phyloP scores from a whole-genome alignment of 148 eudicot genomes.

The Chenopodium formosanum region DNA sequence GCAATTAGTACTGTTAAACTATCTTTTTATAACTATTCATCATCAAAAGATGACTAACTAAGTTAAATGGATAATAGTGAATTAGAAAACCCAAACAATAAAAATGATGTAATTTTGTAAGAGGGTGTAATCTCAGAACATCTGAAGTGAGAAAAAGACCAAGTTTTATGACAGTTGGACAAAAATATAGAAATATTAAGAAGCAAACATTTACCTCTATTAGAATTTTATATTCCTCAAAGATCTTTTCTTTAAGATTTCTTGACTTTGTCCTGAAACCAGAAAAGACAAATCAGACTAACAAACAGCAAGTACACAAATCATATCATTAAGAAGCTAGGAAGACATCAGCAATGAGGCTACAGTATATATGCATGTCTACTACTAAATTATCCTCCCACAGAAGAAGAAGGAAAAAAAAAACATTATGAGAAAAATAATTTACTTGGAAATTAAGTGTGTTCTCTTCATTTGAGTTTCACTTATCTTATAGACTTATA shows the following conservation, averaged over 20 bases:
- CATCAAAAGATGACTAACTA: neutral
- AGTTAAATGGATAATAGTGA: neutral
- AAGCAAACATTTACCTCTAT: conserved; percentile 55
- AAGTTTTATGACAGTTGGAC: neutral
- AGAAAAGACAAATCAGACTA: conserved; percentile 8
- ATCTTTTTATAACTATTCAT: neutral
- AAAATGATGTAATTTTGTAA: neutral
- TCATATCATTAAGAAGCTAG: neutral
- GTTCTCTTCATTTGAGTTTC: too few relatives aligned
- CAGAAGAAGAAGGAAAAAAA: neutral
- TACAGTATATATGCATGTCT: neutral
- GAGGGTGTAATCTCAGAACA: neutral
- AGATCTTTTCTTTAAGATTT: conserved; percentile 58
- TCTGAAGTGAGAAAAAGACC: neutral
- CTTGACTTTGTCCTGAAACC: conserved; percentile 64
- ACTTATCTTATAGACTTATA: too few relatives aligned
- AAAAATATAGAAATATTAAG: neutral
- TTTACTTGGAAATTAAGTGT: neutral
- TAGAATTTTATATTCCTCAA: conserved; percentile 51
- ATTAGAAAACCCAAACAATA: neutral
- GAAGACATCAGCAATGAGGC: neutral
- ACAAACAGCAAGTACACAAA: neutral
- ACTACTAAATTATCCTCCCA: neutral
- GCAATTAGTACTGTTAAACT: neutral
- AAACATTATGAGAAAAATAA: neutral